A percentile compares a stretch with the other conserved stretches of the same genome.
phyloP scores from a whole-genome alignment of 768 basidiomycete genomes.

The Rickenella mellea region DNA sequence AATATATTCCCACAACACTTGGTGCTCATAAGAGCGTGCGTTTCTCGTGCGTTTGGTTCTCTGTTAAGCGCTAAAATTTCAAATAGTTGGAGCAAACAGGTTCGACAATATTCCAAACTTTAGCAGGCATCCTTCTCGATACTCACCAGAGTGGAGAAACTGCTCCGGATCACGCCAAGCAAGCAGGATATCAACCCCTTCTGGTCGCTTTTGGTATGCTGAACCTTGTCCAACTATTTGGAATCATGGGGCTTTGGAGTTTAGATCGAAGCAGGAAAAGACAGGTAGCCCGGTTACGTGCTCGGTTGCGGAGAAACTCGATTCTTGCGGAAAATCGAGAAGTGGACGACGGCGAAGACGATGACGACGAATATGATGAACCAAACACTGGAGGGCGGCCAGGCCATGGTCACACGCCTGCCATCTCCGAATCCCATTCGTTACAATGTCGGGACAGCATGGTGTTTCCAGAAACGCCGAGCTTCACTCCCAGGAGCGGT shows the following conservation, averaged over 20 bases:
- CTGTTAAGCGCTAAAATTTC: not conserved
- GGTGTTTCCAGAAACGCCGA: too few species aligned
- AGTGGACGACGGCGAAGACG: slow-evolving; percentile 2
- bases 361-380: slow-evolving; percentile 8
- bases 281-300: slow-evolving; percentile 9
- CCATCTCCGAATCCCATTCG: not conserved
- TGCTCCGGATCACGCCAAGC: slow-evolving; percentile 15
- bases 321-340: not conserved
- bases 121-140: slow-evolving; percentile 65
- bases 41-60: slow-evolving; percentile 1
- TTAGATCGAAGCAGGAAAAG: slow-evolving; percentile 35
- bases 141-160: slow-evolving; percentile 17
- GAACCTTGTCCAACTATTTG: slow-evolving; percentile 46
- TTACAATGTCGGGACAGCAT: not conserved
- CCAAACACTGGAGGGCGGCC: too few species aligned
- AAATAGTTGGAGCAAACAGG: slow-evolving; percentile 66
- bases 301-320: not conserved
- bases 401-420: slow-evolving; percentile 11
- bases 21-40: slow-evolving; percentile 73
- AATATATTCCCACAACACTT: slow-evolving; percentile 70
- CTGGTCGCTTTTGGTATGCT: slow-evolving; percentile 46
- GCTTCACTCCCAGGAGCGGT: not conserved
- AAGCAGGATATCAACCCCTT: slow-evolving; percentile 37
- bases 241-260: slow-evolving; percentile 37
- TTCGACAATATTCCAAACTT: slow-evolving; percentile 60